Conservation (phyloP, 176 grass and related monocot genomes). For the Oryza longistaminata region DNA sequence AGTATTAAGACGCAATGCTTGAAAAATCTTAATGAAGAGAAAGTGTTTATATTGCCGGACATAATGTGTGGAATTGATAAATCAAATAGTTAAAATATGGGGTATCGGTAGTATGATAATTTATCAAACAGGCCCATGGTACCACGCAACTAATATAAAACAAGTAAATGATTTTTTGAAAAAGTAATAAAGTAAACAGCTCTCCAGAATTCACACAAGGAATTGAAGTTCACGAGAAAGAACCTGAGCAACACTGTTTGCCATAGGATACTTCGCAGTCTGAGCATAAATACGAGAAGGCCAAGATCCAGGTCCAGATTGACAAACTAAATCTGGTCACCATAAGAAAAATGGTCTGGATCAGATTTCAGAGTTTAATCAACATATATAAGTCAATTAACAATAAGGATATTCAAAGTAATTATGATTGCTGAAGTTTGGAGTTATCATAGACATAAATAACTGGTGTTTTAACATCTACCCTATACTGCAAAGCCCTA, state of each 20-base stretch:
- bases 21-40: too few relatives aligned
- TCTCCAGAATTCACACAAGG: not conserved
- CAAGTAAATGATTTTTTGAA: not conserved
- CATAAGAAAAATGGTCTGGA: slow-evolving; percentile 25
- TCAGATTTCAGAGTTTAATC: slow-evolving; percentile 32
- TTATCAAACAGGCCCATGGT: not conserved
- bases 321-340: slow-evolving; percentile 93
- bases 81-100: too few relatives aligned
- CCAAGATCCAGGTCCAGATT: slow-evolving; percentile 95
- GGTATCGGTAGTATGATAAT: too few relatives aligned
- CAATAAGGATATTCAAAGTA: not conserved
- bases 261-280: slow-evolving; percentile 91
- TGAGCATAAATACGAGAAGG: slow-evolving; percentile 88
- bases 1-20: too few relatives aligned
- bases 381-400: slow-evolving; percentile 30
- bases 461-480: not conserved
- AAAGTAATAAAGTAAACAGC: not conserved
- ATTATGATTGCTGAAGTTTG: not conserved
- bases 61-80: too few relatives aligned
- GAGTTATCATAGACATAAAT: slow-evolving; percentile 3
- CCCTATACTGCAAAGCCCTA: not conserved
- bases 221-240: slow-evolving; percentile 33
- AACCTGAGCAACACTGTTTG: slow-evolving; percentile 99
- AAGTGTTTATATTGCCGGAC: too few relatives aligned
- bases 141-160: slow-evolving; percentile 2